Conservation (phyloP, 2,329 filamentous ascomycete genomes). For the Aureobasidium subglaciale region DNA sequence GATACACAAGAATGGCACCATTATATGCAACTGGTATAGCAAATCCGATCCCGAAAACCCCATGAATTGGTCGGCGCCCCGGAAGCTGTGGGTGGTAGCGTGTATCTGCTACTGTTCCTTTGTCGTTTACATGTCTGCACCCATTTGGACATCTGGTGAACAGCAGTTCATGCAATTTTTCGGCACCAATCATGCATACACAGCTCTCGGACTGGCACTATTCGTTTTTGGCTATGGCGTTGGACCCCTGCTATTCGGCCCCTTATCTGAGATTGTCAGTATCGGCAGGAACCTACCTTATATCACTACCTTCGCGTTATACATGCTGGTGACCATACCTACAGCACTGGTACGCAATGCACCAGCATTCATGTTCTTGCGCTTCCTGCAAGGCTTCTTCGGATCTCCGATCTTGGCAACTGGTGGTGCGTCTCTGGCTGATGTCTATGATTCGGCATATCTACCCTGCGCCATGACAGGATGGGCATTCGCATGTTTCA, state of each 20-base stretch:
- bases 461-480: conserved; percentile 16
- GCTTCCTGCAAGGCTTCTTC: conserved; percentile 60
- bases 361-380: conserved; percentile 52
- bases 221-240: conserved; percentile 58
- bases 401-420: conserved; percentile 59
- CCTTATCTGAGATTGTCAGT: conserved; percentile 58
- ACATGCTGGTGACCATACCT: conserved; percentile 61
- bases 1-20: conserved; percentile 34
- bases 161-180: conserved; percentile 47
- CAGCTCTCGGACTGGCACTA: conserved; percentile 52
- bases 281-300: conserved; percentile 64
- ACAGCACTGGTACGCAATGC: conserved; percentile 58
- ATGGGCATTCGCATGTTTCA: conserved; percentile 23
- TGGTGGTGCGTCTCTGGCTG: conserved; percentile 45
- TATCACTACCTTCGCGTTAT: conserved; percentile 59
- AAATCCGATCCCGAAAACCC: conserved; percentile 51
- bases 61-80: conserved; percentile 46
- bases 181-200: conserved; percentile 44
- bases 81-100: conserved; percentile 36
- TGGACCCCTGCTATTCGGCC: conserved; percentile 60
- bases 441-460: conserved; percentile 26
- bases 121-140: conserved; percentile 32
- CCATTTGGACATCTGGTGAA: conserved; percentile 43
- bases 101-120: conserved; percentile 33
- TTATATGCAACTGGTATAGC: conserved; percentile 47